Conservation (phyloP, 2,329 filamentous ascomycete species). For the Pseudogymnoascus verrucosus region DNA sequence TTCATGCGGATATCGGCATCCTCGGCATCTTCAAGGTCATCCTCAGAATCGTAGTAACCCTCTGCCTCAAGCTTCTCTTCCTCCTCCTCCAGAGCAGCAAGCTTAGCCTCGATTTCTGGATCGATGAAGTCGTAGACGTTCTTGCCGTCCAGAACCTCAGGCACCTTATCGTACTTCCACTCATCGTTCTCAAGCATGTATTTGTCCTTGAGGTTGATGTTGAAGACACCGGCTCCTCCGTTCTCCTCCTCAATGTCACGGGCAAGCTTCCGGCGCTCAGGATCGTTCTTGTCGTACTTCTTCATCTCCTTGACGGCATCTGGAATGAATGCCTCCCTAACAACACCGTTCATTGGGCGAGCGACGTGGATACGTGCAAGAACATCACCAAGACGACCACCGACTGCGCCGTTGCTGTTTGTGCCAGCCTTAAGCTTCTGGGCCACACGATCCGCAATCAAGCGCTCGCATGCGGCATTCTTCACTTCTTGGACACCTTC, state of each 20-base stretch:
- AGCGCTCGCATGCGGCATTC: constrained; percentile 85
- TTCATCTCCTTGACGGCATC: constrained; percentile 71
- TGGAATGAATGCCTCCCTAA: constrained; percentile 78
- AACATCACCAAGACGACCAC: constrained; percentile 79
- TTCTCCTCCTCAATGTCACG: constrained; percentile 86
- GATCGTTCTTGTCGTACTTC: constrained; percentile 87
- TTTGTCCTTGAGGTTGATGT: constrained; percentile 81
- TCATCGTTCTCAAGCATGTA: constrained; percentile 81
- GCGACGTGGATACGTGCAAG: constrained; percentile 94
- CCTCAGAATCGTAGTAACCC: constrained; percentile 86
- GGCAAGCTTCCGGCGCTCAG: constrained; percentile 72
- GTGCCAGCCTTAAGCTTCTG: constrained; percentile 95
- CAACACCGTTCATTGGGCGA: constrained; percentile 74
- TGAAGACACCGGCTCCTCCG: constrained; percentile 92
- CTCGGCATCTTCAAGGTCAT: constrained; percentile 74
- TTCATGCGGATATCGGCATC: constrained; percentile 84
- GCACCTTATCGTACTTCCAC: constrained; percentile 95
- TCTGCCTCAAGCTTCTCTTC: constrained; percentile 87
- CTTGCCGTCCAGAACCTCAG: constrained; percentile 88
- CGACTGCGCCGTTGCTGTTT: constrained; percentile 64
- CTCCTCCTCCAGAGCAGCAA: constrained; percentile 86
- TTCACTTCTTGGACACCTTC: constrained; percentile 93
- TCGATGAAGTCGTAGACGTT: constrained; percentile 98
- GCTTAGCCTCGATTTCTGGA: constrained; percentile 89
- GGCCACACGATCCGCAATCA: constrained; percentile 86